Evolutionary conservation across 306 rosid species (phyloP), one percentile per base, ranked within the genome.

Genomic region (Betula pendula): DNA sequence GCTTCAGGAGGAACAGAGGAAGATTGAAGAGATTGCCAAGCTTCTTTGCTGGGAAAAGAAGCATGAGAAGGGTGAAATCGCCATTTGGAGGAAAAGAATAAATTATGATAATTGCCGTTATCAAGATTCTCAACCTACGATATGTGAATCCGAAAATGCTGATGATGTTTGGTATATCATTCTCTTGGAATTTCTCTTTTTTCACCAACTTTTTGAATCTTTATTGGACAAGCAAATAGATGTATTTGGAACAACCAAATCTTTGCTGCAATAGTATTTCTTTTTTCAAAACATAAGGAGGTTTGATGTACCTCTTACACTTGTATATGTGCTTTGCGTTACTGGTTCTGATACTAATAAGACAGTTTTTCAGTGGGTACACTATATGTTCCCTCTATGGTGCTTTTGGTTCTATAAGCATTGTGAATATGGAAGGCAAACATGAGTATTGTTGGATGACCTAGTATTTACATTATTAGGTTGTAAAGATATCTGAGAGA

Each of bases 31-130:
- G 49, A 43, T 47, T 67, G 89, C 97, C 20, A 86, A 81, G 73
- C 92, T 81, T 81, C 91, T 92, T 58, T 89, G 93, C 80, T 92
- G 97, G 96, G 97, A 92, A 81, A 92, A 92, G 92, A 92, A 81
- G 82, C 68, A 85, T 35, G 97, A 92, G 83, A 89, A 84, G 70
- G 97, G 92, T 84, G 97, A 92, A 87, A 87, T 84, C 58, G 92
- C 96, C 0, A 89, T 92, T 17, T 92, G 93, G 96, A 86, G 81
- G 77, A 92, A 92, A 88, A 76, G 72, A 72, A 71, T 74, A 73
- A 85, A 52, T 70, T 3, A 2, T 14, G 92, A 87, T 31, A 76
- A 74, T 47, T 88, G 84, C 69, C 80, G 24, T 65, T 82, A 84
- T 56, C 88, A 78, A 80, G 85, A 86, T 56, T 22, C 90, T 65